Percentiles rank a stretch among this genome's conserved stretches.
Evolutionary conservation across 805 yeast species (phyloP).

Genomic region (Phaffomyces antillensis): DNA sequence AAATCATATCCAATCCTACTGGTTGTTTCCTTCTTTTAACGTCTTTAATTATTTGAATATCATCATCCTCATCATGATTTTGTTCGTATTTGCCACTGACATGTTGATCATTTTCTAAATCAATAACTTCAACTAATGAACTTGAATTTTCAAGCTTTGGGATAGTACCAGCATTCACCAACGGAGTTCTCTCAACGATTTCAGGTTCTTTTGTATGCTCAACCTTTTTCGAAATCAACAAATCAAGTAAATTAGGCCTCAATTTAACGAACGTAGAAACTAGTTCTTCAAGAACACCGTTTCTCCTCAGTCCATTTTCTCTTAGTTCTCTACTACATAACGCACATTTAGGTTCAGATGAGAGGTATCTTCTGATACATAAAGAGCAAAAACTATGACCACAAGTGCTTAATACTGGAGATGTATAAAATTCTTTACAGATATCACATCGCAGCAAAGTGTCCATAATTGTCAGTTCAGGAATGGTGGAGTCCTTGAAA

Average conservation of each 20-base stretch:
- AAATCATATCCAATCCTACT: conserved; percentile 11
- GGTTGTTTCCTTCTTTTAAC: conserved; percentile 17
- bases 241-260: conserved; percentile 33
- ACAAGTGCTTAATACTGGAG: conserved; percentile 81
- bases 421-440: conserved; percentile 73
- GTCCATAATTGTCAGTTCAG: conserved; percentile 56
- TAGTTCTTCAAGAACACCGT: conserved; percentile 64
- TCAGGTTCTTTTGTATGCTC: no score
- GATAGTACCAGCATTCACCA: no score
- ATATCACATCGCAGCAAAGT: conserved; percentile 74
- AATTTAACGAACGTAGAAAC: conserved; percentile 42
- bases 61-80: conserved; percentile 16
- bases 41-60: conserved; percentile 24
- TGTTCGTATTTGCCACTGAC: conserved; percentile 3
- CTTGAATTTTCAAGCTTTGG: neutral
- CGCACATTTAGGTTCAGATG: conserved; percentile 63
- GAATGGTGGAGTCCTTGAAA: conserved; percentile 50
- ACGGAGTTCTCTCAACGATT: no score
- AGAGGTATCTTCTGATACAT: conserved; percentile 69
- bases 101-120: conserved; percentile 16
- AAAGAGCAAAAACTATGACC: conserved; percentile 86
- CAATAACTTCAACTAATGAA: neutral
- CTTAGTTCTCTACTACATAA: conserved; percentile 64
- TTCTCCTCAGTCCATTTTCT: conserved; percentile 63
- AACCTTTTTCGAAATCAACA: neutral